Percentiles rank a stretch among this genome's conserved stretches.
Conservation (phyloP, 2,329 filamentous ascomycete species). For the Pseudogymnoascus sp. region DNA sequence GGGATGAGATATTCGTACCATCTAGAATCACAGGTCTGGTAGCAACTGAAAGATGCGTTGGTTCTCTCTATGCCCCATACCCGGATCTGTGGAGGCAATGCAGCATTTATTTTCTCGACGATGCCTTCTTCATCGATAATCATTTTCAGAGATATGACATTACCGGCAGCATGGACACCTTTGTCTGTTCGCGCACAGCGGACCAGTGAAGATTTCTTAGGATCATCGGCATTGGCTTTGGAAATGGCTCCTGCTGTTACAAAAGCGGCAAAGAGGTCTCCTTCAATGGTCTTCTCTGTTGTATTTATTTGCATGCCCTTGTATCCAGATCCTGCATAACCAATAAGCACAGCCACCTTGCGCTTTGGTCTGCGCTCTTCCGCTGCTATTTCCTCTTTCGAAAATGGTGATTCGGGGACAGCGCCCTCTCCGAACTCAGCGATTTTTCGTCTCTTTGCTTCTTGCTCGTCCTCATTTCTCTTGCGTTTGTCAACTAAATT, state of each 20-base stretch:
- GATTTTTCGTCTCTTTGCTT: slow-evolving; percentile 47
- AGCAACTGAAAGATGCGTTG: slow-evolving; percentile 86
- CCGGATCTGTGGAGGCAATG: slow-evolving; percentile 80
- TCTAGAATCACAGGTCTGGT: slow-evolving; percentile 87
- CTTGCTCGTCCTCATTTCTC: slow-evolving; percentile 42
- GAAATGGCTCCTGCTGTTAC: slow-evolving; percentile 88
- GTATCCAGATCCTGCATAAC: slow-evolving; percentile 94
- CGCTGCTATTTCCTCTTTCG: slow-evolving; percentile 76
- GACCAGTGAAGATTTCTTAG: slow-evolving; percentile 89
- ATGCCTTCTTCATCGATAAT: slow-evolving; percentile 88
- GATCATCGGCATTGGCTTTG: slow-evolving; percentile 93
- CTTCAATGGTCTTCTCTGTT: slow-evolving; percentile 86
- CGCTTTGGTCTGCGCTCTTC: slow-evolving; percentile 86
- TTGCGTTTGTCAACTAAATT: slow-evolving; percentile 44
- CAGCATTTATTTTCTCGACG: slow-evolving; percentile 81
- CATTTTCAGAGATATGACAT: slow-evolving; percentile 89
- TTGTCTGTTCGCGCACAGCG: slow-evolving; percentile 95
- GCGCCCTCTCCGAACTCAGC: slow-evolving; percentile 35
- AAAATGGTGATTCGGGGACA: slow-evolving; percentile 40
- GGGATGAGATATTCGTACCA: slow-evolving; percentile 98
- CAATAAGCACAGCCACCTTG: slow-evolving; percentile 92
- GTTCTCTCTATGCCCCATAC: slow-evolving; percentile 91
- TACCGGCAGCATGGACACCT: slow-evolving; percentile 91
- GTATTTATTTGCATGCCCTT: slow-evolving; percentile 90
- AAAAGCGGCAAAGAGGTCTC: slow-evolving; percentile 87